Evolutionary conservation across 148 eudicot species (phyloP), one percentile per base, ranked within the genome.

Genomic region (Selenicereus undatus): DNA sequence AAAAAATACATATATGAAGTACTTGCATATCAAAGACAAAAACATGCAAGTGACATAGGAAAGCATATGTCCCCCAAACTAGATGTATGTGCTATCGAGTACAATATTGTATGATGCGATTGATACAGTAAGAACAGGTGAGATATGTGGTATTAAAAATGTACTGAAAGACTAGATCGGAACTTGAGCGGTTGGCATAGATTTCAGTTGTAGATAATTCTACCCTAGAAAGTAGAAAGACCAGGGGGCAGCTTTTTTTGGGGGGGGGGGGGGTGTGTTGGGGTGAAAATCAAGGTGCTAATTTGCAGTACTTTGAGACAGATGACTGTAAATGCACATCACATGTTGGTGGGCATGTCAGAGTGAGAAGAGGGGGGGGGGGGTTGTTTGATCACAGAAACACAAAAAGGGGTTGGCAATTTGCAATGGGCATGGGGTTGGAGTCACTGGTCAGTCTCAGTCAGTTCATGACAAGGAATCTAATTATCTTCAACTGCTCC

Each of bases 331-430:
- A 79, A 30, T 71, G 81, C 81, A 79, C 76, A 71, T 79, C 81
- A 79, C 76, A 71, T 79, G 76, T 69, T 45, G 51, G 42, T 60
- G 82, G 82, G 71, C 52, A 80, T 73, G 76, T 54, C 24, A 39
- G 70, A 39, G 77, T 58, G 58, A 73, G 60, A n/a, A n/a, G n/a
- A n/a, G 1, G 32, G 51, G 82, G 52, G 48, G 43, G 43, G 43
- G 43, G 43, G 51, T 76, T 36, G 48, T 51, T 75, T 36, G 52
- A 58, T 71, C 24, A 56, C 18, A 80, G 42, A 39, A 80, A 56
- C 3, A 22, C 27, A 6, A 30, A 24, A 32, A 35, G 30, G 26
- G 51, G 42, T 35, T 71, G 74, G 50, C 32, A 20, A 54, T 71
- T 10, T 30, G 81, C 51, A 79, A 54, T 76, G 82, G 82, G 52